Base-by-base conservation (phyloP, 2,329 filamentous ascomycete genomes). In the Aspergillus brunneoviolaceus region DNA sequence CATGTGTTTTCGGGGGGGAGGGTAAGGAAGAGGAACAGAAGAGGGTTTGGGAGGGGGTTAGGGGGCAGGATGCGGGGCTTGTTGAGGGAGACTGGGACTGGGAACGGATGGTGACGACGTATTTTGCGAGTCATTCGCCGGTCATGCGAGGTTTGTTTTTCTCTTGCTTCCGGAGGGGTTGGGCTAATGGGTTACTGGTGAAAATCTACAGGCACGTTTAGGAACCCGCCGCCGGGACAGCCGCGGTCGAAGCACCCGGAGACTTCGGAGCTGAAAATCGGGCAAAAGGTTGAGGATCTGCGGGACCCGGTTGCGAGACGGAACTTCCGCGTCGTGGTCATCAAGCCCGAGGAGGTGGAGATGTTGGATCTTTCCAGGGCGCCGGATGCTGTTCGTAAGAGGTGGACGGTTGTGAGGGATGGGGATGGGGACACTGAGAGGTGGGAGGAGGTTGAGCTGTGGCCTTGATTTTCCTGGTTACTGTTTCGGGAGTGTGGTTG, bases 61-160 rank as follows among this genome's bases (percentile, higher is more conserved):
- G 2, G 66, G 68, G 78, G 61, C 69, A 14, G 6, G 16, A 4
- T 5, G 49, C 1, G 50, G 39, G 4, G 77, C 2, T 9, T 9
- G 27, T 7, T 1, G 6, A 45, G 49, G 74, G 72, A 16, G 76
- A 80, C 1, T 96, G 92, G 16, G 76, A 80, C 1, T 96, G 92
- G 89, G 79, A 79, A 51, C 88, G 81, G 63, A 92, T 96, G 77
- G 76, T 97, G 42, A 92, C 90, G 54, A 90, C 86, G 52, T 91
- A 95, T 74, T 98, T 97, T 84, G 94, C 92, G 21, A 97, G 97
- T 74, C 77, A 95, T 67, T 89, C 85, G 66, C 94, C 94, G 6
- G 79, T 81, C 1, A 92, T 96, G 87, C 84, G 93, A 79, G 85
- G 86, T 86, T 72, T 54, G 75, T 74, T 31, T 33, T n/a, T n/a